These are phyloP conservation scores for Malania oleifera DNA, from an alignment of 164 flowering plant species.

Conservation along the genomic window DNA sequence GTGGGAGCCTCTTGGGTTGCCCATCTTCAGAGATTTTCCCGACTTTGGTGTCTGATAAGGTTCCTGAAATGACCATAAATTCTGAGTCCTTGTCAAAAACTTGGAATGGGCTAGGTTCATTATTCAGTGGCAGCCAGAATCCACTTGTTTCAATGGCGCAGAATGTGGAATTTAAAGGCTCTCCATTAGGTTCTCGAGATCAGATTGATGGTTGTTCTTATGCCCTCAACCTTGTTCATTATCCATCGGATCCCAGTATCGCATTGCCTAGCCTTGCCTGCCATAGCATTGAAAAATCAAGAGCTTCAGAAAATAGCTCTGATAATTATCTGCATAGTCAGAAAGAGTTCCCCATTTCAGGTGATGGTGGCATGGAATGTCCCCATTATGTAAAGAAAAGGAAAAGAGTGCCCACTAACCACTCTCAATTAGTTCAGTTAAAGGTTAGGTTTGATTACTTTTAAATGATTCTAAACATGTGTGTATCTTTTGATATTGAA, in stretches of 20 bases:
- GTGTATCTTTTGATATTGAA: background rate
- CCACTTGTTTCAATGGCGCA: background rate
- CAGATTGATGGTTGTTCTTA: background rate
- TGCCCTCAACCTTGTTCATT: background rate
- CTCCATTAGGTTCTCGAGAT: background rate
- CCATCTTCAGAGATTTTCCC: background rate
- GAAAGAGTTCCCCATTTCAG: background rate
- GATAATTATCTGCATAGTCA: background rate
- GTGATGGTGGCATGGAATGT: background rate
- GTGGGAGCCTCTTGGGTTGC: background rate
- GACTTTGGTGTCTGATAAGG: background rate
- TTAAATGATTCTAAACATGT: background rate
- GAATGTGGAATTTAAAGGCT: background rate
- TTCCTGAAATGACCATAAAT: too few species aligned
- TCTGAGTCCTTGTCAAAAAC: too few species aligned
- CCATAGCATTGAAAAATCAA: background rate
- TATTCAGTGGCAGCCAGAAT: background rate
- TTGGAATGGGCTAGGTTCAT: background rate
- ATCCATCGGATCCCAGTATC: background rate
- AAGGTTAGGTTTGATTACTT: background rate
- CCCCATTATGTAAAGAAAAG: background rate
- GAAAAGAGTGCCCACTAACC: slow-evolving; percentile 2
- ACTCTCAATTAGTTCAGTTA: background rate
- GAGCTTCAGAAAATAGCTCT: background rate
- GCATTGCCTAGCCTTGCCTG: background rate